Evolutionary conservation across 805 yeast genomes (phyloP).

Genomic region (Candida ovalis): DNA sequence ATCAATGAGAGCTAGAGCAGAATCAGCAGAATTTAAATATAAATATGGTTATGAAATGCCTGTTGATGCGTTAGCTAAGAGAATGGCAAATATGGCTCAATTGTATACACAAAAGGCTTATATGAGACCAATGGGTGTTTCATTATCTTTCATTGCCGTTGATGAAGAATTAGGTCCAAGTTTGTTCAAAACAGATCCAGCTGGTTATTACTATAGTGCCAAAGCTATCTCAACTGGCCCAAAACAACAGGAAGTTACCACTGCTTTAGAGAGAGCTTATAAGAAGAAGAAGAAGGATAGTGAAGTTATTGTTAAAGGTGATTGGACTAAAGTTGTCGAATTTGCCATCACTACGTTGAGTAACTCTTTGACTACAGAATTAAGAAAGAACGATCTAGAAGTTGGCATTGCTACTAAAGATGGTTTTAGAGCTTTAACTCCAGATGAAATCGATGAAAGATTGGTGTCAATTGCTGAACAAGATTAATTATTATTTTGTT

Average conservation of each 20-base stretch:
- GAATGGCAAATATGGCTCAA: slow-evolving; percentile 95
- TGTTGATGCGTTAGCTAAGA: slow-evolving; percentile 83
- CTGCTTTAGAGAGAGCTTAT: slow-evolving; percentile 84
- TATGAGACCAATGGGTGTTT: slow-evolving; percentile 97
- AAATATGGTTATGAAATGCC: slow-evolving; percentile 97
- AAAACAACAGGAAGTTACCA: slow-evolving; percentile 92
- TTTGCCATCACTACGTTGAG: slow-evolving; percentile 83
- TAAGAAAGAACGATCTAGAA: slow-evolving; percentile 90
- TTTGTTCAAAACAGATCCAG: slow-evolving; percentile 92
- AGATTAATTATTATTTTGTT: slow-evolving; percentile 50
- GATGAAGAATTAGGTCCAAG: slow-evolving; percentile 91
- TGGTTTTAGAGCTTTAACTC: slow-evolving; percentile 67
- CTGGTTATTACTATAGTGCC: slow-evolving; percentile 89
- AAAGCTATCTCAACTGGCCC: slow-evolving; percentile 96
- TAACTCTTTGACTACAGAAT: slow-evolving; percentile 85
- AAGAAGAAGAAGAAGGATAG: slow-evolving; percentile 48
- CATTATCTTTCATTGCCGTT: slow-evolving; percentile 79
- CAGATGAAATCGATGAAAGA: slow-evolving; percentile 93
- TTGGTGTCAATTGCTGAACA: slow-evolving; percentile 93
- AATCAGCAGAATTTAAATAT: slow-evolving; percentile 91
- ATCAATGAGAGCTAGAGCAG: slow-evolving; percentile 88
- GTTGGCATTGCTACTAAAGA: slow-evolving; percentile 78
- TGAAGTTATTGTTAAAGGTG: slow-evolving; percentile 65
- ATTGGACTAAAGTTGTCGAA: slow-evolving; percentile 87
- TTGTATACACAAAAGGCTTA: slow-evolving; percentile 96